Evolutionary conservation across 768 basidiomycete species (phyloP).

Genomic region (Psilocybe azurescens): DNA sequence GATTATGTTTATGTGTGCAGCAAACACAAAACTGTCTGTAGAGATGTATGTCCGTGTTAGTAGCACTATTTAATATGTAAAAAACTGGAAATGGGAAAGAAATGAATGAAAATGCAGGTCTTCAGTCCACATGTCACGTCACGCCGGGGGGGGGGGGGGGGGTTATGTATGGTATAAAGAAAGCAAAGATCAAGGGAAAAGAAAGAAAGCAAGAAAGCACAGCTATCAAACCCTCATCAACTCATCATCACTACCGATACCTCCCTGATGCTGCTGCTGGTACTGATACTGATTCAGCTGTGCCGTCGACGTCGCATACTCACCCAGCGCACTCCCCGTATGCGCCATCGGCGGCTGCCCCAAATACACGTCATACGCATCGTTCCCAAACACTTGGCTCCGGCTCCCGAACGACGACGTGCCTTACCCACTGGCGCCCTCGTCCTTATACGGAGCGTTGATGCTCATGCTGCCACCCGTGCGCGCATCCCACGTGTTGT

Average conservation of each 20-base stretch:
- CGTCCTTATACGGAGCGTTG: constrained; percentile 42
- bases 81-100: too few relatives aligned
- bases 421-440: neutral
- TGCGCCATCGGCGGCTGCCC: constrained; percentile 6
- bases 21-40: neutral
- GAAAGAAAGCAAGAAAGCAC: neutral
- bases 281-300: neutral
- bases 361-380: constrained; percentile 17
- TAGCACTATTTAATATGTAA: neutral
- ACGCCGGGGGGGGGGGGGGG: neutral
- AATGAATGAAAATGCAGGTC: neutral
- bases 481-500: constrained; percentile 57
- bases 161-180: neutral
- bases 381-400: constrained; percentile 8
- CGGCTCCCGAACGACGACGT: constrained; percentile 11
- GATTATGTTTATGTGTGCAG: neutral
- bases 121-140: neutral
- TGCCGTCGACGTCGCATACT: neutral
- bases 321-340: neutral
- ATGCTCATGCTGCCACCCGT: constrained; percentile 28
- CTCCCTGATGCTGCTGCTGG: neutral
- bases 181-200: too few relatives aligned
- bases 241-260: neutral
- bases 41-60: neutral
- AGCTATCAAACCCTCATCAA: neutral